These are phyloP conservation scores for Ophiostoma novo-ulmi DNA, from an alignment of 2,329 filamentous ascomycete genomes.

Conservation along the genomic window DNA sequence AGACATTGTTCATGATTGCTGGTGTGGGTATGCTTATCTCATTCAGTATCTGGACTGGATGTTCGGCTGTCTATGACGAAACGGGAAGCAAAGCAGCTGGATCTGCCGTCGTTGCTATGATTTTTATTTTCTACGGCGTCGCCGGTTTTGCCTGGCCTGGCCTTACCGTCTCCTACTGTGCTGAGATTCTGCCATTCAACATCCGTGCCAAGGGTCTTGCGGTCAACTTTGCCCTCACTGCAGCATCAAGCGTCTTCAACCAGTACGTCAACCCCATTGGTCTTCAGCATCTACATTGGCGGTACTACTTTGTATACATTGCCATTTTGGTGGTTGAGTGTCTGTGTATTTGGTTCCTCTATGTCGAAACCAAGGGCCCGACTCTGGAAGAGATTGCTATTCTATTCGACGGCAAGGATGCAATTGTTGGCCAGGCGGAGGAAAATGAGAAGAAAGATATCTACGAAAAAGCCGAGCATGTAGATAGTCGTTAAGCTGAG, in stretches of 20 bases:
- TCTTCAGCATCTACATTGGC: conserved; percentile 28
- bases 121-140: conserved; percentile 20
- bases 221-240: conserved; percentile 21
- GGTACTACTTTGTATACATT: conserved; percentile 30
- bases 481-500: background rate
- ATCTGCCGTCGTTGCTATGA: conserved; percentile 21
- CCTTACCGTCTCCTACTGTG: conserved; percentile 22
- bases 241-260: conserved; percentile 25
- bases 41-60: conserved; percentile 24
- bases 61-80: conserved; percentile 20
- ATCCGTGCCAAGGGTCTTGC: conserved; percentile 26
- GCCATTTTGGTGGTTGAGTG: conserved; percentile 24
- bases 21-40: conserved; percentile 25
- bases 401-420: conserved; percentile 39
- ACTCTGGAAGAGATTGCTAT: conserved; percentile 42
- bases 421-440: conserved; percentile 6
- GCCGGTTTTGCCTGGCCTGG: conserved; percentile 16
- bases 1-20: conserved; percentile 29
- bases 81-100: background rate
- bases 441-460: background rate
- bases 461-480: background rate
- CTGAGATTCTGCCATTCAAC: conserved; percentile 25
- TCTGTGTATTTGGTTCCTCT: conserved; percentile 31
- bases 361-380: conserved; percentile 25
- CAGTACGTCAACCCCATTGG: conserved; percentile 28